Base-by-base conservation (phyloP, 768 basidiomycete genomes). In the Pholiota molesta region DNA sequence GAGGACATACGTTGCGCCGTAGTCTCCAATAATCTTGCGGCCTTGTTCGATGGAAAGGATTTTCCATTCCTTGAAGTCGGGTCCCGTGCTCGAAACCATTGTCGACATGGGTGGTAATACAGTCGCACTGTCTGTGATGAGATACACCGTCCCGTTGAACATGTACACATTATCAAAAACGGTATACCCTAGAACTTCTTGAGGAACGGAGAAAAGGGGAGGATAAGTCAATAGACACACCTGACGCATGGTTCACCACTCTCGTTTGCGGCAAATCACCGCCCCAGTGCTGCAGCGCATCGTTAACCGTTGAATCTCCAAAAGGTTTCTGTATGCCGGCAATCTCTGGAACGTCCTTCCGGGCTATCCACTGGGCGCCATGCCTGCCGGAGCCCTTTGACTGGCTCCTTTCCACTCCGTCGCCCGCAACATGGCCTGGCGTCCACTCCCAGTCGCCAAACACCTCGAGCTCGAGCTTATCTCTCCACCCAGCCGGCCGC, bases 161-260 rank as follows among this genome's bases (percentile, higher is more conserved):
- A 91, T 74, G 68, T 90, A 85, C n/a, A 93, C 81, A 62, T 92
- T 90, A 68, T 95, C 92, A 59, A 96, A 78, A 47, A 95, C 84
- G 0, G 91, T 94, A 75, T 88, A 92, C 3, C 95, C 95, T 95
- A 52, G 31, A 55, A 14, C 49, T 13, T 6, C 66, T 21, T 13
- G 44, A 39, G 28, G 49, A n/a, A 51, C 10, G 21, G 33, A 44
- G 21, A 52, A 52, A 10, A 16, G 53, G 39, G 9, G 21, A 49
- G 44, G 33, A 4, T 33, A 13, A 37, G 62, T 65, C 42, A 53
- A 59, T 23, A 52, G 59, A 65, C 75, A 54, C 52, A 91, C 91
- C 91, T 65, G 90, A 83, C 31, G 82, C 78, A 74, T 93, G 91
- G 47, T 82, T 81, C 21, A 88, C 68, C 51, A 91, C 67, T n/a